phyloP scores from a whole-genome alignment of 768 basidiomycete genomes.

The Leccinum barrowsii region DNA sequence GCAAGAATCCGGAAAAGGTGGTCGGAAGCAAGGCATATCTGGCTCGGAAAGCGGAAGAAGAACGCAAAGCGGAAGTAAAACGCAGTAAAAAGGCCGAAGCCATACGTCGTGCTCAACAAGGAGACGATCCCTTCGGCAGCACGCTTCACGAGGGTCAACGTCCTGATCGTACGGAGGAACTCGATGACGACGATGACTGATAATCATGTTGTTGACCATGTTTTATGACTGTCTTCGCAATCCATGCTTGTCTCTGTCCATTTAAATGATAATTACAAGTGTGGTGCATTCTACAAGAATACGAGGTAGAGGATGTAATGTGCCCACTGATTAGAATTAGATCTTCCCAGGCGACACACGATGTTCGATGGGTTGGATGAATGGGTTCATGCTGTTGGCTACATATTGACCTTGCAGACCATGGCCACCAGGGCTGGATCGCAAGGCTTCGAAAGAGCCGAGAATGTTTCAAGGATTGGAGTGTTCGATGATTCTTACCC shows the following conservation, averaged over 20 bases:
- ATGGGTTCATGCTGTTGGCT: conserved; percentile 46
- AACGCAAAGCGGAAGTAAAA: conserved; percentile 66
- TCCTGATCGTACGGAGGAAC: conserved; percentile 31
- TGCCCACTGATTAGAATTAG: conserved; percentile 13
- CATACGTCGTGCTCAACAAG: conserved; percentile 41
- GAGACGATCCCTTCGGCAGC: conserved; percentile 71
- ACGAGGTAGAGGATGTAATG: conserved; percentile 11
- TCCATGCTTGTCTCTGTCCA: not conserved
- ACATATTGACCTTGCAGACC: conserved; percentile 57
- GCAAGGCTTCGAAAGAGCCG: conserved; percentile 61
- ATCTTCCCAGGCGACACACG: conserved; percentile 22
- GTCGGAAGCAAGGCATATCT: conserved; percentile 83
- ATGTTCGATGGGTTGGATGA: conserved; percentile 21
- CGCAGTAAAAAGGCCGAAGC: conserved; percentile 59
- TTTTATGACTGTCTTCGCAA: not conserved
- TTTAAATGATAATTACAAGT: not conserved
- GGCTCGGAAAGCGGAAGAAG: conserved; percentile 67
- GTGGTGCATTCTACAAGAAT: not conserved
- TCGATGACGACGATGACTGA: conserved; percentile 47
- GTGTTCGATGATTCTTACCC: not conserved
- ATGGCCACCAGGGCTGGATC: conserved; percentile 37
- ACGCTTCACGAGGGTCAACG: conserved; percentile 39
- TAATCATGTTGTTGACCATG: not conserved
- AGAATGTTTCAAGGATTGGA: not conserved
- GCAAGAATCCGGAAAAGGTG: conserved; percentile 96